Conservation (phyloP, 140 eudicot species). For the Bidens hawaiensis region DNA sequence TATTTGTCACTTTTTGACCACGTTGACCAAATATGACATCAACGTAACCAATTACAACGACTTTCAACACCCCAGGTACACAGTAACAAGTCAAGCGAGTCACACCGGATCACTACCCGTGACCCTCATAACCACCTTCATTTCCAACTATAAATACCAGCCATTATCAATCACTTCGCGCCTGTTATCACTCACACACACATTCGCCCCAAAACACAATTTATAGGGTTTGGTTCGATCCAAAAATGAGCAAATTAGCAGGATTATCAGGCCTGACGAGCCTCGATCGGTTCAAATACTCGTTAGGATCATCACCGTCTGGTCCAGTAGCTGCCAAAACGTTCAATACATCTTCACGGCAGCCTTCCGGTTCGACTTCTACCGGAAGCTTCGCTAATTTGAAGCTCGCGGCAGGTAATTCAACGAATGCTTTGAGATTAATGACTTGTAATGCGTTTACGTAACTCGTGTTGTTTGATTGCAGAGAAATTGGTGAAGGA, state of each 20-base stretch:
- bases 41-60: too few relatives aligned
- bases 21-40: too few relatives aligned
- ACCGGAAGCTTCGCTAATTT: constrained; percentile 79
- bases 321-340: constrained; percentile 41
- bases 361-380: constrained; percentile 51
- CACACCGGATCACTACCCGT: too few relatives aligned
- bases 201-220: too few relatives aligned
- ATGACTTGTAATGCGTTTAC: not conserved
- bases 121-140: too few relatives aligned
- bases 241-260: constrained; percentile 59
- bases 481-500: constrained; percentile 94
- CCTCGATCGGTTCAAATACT: constrained; percentile 63
- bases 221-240: too few relatives aligned
- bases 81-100: too few relatives aligned
- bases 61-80: too few relatives aligned
- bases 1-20: too few relatives aligned
- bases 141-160: too few relatives aligned
- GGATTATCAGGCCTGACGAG: constrained; percentile 70
- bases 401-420: constrained; percentile 88
- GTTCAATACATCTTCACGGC: constrained; percentile 41
- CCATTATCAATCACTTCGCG: too few relatives aligned
- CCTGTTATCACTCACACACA: too few relatives aligned
- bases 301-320: constrained; percentile 42
- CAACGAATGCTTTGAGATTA: not conserved
- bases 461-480: constrained; percentile 8